These are phyloP conservation scores for Globisporangium cystogenes DNA, from an alignment of 352 stramenopile species.

Conservation along the genomic window DNA sequence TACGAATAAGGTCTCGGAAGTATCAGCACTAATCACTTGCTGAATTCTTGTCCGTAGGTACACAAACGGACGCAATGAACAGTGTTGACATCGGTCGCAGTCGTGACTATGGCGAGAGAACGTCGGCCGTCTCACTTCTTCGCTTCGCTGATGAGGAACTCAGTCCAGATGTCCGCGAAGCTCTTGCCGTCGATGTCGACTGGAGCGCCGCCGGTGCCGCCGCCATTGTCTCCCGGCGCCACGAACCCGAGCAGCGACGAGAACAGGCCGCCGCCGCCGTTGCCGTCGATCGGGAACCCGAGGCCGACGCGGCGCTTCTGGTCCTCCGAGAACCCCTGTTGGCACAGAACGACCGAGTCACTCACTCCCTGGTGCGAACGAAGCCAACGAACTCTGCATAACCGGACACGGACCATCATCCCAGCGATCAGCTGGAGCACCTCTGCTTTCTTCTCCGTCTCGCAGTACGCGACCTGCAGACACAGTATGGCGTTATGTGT, in stretches of 20 bases:
- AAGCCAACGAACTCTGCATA: too few species aligned
- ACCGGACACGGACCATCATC: constrained; percentile 45
- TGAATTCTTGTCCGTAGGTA: too few species aligned
- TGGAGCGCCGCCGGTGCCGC: background rate
- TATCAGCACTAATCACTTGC: too few species aligned
- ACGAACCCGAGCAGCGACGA: constrained; percentile 59
- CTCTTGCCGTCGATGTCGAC: constrained; percentile 52
- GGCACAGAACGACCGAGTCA: background rate
- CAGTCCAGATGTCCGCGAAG: constrained; percentile 65
- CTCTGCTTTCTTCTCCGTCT: constrained; percentile 66
- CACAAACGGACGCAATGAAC: too few species aligned
- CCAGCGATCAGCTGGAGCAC: constrained; percentile 63
- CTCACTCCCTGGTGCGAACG: background rate
- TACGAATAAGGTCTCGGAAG: too few species aligned
- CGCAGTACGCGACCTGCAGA: constrained; percentile 54
- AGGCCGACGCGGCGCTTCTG: constrained; percentile 63
- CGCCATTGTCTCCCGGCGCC: constrained; percentile 12
- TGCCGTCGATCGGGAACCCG: constrained; percentile 39
- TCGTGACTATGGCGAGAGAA: too few species aligned
- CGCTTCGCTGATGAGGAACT: constrained; percentile 63
- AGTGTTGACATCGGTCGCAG: too few species aligned
- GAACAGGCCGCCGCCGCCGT: constrained; percentile 60
- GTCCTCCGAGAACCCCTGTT: constrained; percentile 55
- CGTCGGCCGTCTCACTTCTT: constrained; percentile 17
- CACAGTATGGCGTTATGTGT: background rate